Evolutionary conservation across 495 filamentous ascomycete genomes (phyloP), one percentile per base, ranked within the genome.

Genomic region (Penicillium atrosanguineum): DNA sequence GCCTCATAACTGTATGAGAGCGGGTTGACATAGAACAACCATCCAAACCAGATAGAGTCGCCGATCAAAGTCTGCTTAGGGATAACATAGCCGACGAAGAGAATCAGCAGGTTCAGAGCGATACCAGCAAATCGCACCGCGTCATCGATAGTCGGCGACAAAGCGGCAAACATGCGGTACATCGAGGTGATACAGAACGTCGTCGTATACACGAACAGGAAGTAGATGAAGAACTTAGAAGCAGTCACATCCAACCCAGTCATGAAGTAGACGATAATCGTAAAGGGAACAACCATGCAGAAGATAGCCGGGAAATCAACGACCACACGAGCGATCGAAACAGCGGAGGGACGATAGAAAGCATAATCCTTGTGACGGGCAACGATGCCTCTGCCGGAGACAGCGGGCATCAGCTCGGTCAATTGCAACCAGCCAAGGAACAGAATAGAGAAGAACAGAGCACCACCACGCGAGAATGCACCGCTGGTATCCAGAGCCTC

Each of bases 31-130:
- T 83, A 87, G 49, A 79, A 79, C 3, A 94, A 68, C 90, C 90
- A 95, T 25, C 80, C 77, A 58, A 92, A 89, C 91, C 91, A 96
- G 38, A 89, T 84, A 37, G 80, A 75, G 0, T 81, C 76, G 48
- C 81, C 65, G 7, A 78, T 60, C 74, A 95, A 84, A 25, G 78
- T 70, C 12, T 73, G 74, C 9, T 83, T 84, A 1, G 88, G 86
- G 55, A 95, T 87, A 7, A 89, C 76, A 70, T 87, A 96, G 46
- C 91, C 90, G 16, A 87, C 89, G 60, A 88, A 96, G 16, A 95
- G 79, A 55, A 95, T 67, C 46, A 77, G 55, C 20, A 90, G 64
- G 58, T 88, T 89, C 31, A 91, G 63, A 0, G 79, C 83, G 53
- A 85, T 80, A 53, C 87, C 87, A 46, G 80, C 77, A 61, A 90